Evolutionary conservation across 768 basidiomycete species (phyloP).

Genomic region (Suillus bovinus): DNA sequence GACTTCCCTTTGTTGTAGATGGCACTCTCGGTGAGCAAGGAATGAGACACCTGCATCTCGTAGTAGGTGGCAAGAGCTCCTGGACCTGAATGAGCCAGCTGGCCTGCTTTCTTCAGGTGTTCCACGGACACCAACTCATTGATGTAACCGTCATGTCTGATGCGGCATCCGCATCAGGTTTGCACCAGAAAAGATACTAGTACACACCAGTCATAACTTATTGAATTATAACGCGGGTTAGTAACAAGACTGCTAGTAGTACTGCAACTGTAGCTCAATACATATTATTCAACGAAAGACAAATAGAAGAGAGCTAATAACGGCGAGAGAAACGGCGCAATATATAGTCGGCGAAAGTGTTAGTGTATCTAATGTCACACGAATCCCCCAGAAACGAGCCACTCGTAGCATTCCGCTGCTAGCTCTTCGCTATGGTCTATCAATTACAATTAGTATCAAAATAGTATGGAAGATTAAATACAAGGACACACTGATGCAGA

Average conservation of each 20-base stretch:
- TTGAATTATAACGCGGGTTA: too few relatives aligned
- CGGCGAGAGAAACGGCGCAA: background rate
- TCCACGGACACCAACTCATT: background rate
- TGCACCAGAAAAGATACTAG: too few relatives aligned
- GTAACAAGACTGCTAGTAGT: too few relatives aligned
- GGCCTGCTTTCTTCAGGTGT: background rate
- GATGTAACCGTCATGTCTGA: too few relatives aligned
- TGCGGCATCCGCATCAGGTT: too few relatives aligned
- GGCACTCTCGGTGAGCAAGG: background rate
- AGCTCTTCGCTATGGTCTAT: conserved; percentile 54
- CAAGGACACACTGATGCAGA: conserved; percentile 62
- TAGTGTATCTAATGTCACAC: background rate
- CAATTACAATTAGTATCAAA: conserved; percentile 6
- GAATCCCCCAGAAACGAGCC: conserved; percentile 33
- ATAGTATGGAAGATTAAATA: background rate
- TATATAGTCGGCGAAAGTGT: background rate
- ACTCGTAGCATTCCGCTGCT: conserved; percentile 47
- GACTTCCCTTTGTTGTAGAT: background rate
- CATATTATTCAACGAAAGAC: too few relatives aligned
- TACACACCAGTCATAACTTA: too few relatives aligned
- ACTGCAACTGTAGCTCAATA: too few relatives aligned
- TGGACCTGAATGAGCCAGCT: background rate
- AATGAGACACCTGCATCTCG: too few relatives aligned
- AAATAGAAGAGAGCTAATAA: background rate
- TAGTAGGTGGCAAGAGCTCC: too few relatives aligned